Base-by-base conservation (phyloP, 495 filamentous ascomycete species). In the Aspergillus nidulans region DNA sequence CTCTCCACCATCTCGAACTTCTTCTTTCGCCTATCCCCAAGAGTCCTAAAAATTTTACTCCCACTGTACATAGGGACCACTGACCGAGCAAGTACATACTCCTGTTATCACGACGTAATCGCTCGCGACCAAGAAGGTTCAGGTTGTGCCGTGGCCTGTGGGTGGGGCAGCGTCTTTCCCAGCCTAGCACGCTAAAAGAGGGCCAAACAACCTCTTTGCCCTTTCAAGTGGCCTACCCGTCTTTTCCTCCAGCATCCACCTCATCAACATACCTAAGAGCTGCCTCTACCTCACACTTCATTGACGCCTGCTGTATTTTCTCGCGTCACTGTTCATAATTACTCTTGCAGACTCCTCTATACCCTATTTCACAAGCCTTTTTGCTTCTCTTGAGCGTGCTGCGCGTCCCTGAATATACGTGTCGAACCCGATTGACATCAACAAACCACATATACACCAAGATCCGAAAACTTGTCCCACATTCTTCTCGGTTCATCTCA, bases 171-270 rank as follows among this genome's bases (percentile, higher is more conserved):
- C 70, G 62, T 62, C 66, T 63, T 58, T 64, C 55, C 60, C 66
- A 67, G 62, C 60, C 62, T 63, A 63, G 62, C 71, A 69, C 74
- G 74, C 74, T 77, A 77, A 46, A 69, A 69, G 30, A 72, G 71
- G 72, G 72, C 74, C 74, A 76, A 76, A 76, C 71, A 76, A 72
- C 68, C 60, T 65, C 70, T 70, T 45, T 70, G 63, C 67, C 68
- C 68, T 73, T 62, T 74, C 65, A 64, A 65, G 57, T 69, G 70
- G 53, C 53, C 65, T 52, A 55, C 66, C 39, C 68, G 69, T 63
- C 69, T 69, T 66, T 63, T 69, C 67, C 63, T 64, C 60, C 61
- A 63, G 63, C 59, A 63, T 65, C 59, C 49, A 57, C 54, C 50
- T 49, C 53, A 62, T 61, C 53, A 60, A 55, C 49, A 55, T 42